phyloP scores from a whole-genome alignment of 2,329 filamentous ascomycete genomes.

The Calonectria pseudoreteaudii region DNA sequence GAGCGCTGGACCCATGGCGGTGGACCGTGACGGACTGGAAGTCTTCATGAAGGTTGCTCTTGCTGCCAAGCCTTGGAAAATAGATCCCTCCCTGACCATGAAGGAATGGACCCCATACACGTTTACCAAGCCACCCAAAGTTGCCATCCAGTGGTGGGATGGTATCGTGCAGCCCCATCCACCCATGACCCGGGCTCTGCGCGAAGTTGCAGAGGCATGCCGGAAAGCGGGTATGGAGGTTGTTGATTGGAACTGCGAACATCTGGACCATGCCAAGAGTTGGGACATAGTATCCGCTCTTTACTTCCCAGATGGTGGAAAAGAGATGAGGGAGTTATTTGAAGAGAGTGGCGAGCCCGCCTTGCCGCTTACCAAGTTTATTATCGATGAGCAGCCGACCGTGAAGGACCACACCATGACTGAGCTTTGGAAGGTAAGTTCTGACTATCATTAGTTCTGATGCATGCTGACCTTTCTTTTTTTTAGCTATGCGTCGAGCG shows the following conservation, averaged over 20 bases:
- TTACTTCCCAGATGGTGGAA: slow-evolving; percentile 72
- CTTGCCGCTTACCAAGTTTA: slow-evolving; percentile 68
- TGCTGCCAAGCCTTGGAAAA: slow-evolving; percentile 47
- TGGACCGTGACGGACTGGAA: slow-evolving; percentile 50
- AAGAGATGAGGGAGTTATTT: slow-evolving; percentile 62
- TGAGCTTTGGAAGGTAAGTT: slow-evolving; percentile 53
- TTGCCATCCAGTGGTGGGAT: slow-evolving; percentile 72
- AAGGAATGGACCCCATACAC: slow-evolving; percentile 50
- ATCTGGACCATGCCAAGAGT: slow-evolving; percentile 64
- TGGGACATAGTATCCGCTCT: slow-evolving; percentile 58
- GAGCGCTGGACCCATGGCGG: slow-evolving; percentile 49
- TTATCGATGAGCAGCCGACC: slow-evolving; percentile 65
- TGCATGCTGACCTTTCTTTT: neutral
- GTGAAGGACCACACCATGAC: slow-evolving; percentile 53
- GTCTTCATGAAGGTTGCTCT: slow-evolving; percentile 49
- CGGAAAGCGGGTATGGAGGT: slow-evolving; percentile 63
- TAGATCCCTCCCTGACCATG: slow-evolving; percentile 47
- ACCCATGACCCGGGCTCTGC: slow-evolving; percentile 67
- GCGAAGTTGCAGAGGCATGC: slow-evolving; percentile 64
- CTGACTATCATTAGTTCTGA: neutral
- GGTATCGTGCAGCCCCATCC: slow-evolving; percentile 71
- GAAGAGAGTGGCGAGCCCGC: slow-evolving; percentile 67
- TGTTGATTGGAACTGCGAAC: slow-evolving; percentile 63
- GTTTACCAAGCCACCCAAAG: slow-evolving; percentile 60
- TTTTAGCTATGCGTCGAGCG: slow-evolving; percentile 49